Conservation (phyloP, 2,329 filamentous ascomycete genomes). For the Teratosphaeria destructans region DNA sequence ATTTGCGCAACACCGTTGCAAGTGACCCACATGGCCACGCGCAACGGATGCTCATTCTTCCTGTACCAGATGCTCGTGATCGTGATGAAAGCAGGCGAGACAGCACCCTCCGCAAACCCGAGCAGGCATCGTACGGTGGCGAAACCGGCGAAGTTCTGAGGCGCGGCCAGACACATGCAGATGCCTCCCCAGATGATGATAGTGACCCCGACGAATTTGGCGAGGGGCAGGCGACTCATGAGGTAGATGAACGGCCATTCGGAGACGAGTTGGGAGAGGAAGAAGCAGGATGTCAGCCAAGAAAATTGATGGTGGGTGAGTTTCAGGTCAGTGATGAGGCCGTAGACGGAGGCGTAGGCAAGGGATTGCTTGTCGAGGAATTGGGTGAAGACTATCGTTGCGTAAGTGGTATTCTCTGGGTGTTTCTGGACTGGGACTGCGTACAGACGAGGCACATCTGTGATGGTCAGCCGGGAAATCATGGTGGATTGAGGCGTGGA, state of each 20-base stretch:
- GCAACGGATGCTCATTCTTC: slow-evolving; percentile 20
- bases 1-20: slow-evolving; percentile 40
- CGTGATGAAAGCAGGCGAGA: neutral
- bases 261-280: neutral
- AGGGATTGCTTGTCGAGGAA: neutral
- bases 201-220: neutral
- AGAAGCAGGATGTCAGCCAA: neutral
- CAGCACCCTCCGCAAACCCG: neutral
- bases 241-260: neutral
- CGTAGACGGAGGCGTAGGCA: neutral
- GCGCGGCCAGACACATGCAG: neutral
- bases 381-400: neutral
- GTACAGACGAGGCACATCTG: neutral
- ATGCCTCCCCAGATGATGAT: neutral
- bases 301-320: neutral
- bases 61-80: slow-evolving; percentile 7
- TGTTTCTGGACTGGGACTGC: neutral
- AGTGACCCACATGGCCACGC: slow-evolving; percentile 30
- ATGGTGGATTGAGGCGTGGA: neutral
- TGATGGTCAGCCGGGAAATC: neutral
- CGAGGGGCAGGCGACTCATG: neutral
- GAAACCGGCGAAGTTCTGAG: neutral
- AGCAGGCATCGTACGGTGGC: neutral
- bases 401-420: neutral
- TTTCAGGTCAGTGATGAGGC: neutral